phyloP scores from a whole-genome alignment of 1,284 basidiomycete genomes.

The Melampsora larici-populina region DNA sequence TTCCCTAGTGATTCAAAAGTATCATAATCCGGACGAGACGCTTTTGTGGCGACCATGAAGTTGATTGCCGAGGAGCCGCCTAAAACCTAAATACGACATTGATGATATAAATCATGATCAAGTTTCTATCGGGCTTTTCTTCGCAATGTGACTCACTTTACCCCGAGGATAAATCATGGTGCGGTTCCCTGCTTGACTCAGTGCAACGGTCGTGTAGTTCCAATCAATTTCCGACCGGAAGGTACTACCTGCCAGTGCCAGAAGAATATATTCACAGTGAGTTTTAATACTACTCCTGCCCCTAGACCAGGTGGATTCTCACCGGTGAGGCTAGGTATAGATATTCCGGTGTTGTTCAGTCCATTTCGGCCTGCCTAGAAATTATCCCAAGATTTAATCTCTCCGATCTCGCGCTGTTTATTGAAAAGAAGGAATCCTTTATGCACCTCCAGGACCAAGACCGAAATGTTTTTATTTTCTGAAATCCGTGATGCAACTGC shows the following conservation, averaged over 20 bases:
- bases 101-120: neutral
- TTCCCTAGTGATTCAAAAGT: conserved; percentile 34
- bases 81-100: conserved; percentile 1
- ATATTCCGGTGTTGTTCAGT: conserved; percentile 18
- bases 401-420: no score
- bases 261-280: neutral
- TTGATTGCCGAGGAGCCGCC: conserved; percentile 41
- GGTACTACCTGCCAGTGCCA: conserved; percentile 7
- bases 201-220: conserved; percentile 37
- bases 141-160: conserved; percentile 24
- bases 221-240: conserved; percentile 17
- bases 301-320: neutral
- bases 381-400: neutral
- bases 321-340: conserved; percentile 18
- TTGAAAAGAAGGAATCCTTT: neutral
- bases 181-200: conserved; percentile 4
- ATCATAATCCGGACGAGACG: conserved; percentile 27
- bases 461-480: conserved; percentile 15
- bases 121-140: conserved; percentile 2
- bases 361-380: conserved; percentile 27
- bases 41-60: conserved; percentile 31
- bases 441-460: conserved; percentile 35
- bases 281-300: neutral
- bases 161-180: conserved; percentile 32
- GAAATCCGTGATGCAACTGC: conserved; percentile 23